phyloP scores from a whole-genome alignment of 2,329 filamentous ascomycete genomes.

The Fragosphaeria purpurea region DNA sequence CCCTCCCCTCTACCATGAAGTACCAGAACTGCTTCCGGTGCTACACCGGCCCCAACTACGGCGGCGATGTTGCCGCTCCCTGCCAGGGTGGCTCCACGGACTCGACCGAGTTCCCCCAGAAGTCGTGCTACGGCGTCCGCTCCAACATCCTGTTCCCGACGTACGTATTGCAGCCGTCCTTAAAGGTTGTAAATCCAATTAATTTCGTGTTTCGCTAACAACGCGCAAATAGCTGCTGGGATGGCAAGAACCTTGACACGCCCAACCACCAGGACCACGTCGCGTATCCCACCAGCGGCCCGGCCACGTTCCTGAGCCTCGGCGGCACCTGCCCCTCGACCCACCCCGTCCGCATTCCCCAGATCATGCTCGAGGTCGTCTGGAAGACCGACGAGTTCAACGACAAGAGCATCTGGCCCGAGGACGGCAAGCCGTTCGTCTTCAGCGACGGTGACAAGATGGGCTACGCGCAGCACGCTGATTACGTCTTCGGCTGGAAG shows the following conservation, averaged over 20 bases:
- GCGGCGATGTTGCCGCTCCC: slow-evolving; percentile 32
- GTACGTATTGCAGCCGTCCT: slow-evolving; percentile 26
- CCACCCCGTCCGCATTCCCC: slow-evolving; percentile 32
- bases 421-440: slow-evolving; percentile 28
- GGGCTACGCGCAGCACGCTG: slow-evolving; percentile 31
- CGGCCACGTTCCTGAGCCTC: slow-evolving; percentile 30
- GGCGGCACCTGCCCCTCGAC: slow-evolving; percentile 28
- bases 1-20: slow-evolving; percentile 21
- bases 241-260: slow-evolving; percentile 36
- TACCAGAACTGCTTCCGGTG: slow-evolving; percentile 33
- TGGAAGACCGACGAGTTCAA: slow-evolving; percentile 33
- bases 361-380: slow-evolving; percentile 38
- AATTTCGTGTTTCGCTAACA: slow-evolving; percentile 38
- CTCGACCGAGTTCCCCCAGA: slow-evolving; percentile 26
- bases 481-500: slow-evolving; percentile 32
- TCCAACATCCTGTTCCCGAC: slow-evolving; percentile 37
- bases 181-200: slow-evolving; percentile 29
- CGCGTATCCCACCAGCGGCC: slow-evolving; percentile 28
- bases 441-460: slow-evolving; percentile 28
- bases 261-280: slow-evolving; percentile 36
- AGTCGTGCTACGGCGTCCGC: slow-evolving; percentile 32
- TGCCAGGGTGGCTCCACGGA: slow-evolving; percentile 33
- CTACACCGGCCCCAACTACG: slow-evolving; percentile 34
- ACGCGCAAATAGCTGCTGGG: slow-evolving; percentile 38
- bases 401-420: slow-evolving; percentile 25